These are phyloP conservation scores for Brassica nigra DNA, from an alignment of 345 rosid genomes.

Conservation along the genomic window DNA sequence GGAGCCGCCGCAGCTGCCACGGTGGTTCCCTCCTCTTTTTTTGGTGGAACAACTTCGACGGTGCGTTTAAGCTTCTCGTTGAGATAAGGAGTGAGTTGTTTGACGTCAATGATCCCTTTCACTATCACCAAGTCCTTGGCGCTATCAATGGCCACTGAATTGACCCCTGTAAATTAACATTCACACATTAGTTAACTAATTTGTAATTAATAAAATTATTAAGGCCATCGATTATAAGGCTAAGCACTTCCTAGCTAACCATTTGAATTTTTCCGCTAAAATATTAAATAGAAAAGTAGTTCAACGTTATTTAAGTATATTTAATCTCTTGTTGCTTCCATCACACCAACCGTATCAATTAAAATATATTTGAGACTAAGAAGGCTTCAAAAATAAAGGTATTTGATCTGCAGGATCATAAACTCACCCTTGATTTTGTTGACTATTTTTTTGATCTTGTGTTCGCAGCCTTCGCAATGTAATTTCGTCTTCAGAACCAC, in stretches of 20 bases:
- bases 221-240: slow-evolving; percentile 17
- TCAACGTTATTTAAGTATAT: slow-evolving; percentile 21
- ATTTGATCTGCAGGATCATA: background rate
- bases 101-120: slow-evolving; percentile 70
- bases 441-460: slow-evolving; percentile 55
- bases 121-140: slow-evolving; percentile 71
- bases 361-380: background rate
- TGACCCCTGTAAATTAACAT: slow-evolving; percentile 57
- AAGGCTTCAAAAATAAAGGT: background rate
- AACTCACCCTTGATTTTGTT: slow-evolving; percentile 49
- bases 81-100: slow-evolving; percentile 55
- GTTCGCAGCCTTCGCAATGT: slow-evolving; percentile 70
- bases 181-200: background rate
- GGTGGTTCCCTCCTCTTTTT: slow-evolving; percentile 38
- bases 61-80: slow-evolving; percentile 56
- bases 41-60: slow-evolving; percentile 68
- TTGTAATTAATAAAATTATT: background rate
- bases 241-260: slow-evolving; percentile 30
- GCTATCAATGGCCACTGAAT: slow-evolving; percentile 53
- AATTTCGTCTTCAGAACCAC: slow-evolving; percentile 60
- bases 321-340: slow-evolving; percentile 12
- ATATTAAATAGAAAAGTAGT: slow-evolving; percentile 21
- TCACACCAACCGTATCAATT: slow-evolving; percentile 28
- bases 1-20: background rate
- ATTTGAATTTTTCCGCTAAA: slow-evolving; percentile 3